phyloP scores from a whole-genome alignment of 805 yeast species.

The Metschnikowia rubicola region DNA sequence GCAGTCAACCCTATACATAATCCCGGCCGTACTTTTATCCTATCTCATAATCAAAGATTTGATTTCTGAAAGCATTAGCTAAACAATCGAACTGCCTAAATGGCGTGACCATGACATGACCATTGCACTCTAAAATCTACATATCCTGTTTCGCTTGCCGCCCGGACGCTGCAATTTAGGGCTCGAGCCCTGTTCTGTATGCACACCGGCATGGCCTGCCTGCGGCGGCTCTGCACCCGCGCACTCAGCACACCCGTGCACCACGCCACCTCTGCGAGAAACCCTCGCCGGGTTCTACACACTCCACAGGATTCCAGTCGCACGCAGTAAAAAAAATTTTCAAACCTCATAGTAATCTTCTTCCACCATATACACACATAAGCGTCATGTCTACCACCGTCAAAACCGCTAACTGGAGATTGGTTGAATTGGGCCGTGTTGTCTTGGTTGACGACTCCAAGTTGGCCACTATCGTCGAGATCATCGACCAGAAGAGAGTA shows the following conservation, averaged over 20 bases:
- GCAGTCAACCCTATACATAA: too few species aligned
- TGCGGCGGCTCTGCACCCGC: background rate
- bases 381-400: slow-evolving; percentile 52
- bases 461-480: slow-evolving; percentile 96
- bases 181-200: slow-evolving; percentile 17
- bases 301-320: slow-evolving; percentile 12
- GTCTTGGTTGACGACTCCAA: slow-evolving; percentile 83
- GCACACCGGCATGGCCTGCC: background rate
- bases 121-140: too few species aligned
- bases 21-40: too few species aligned
- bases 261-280: background rate
- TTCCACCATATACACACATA: slow-evolving; percentile 13
- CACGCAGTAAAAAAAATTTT: slow-evolving; percentile 18
- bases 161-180: slow-evolving; percentile 5
- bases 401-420: slow-evolving; percentile 98
- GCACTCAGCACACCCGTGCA: slow-evolving; percentile 7
- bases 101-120: too few species aligned
- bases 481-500: slow-evolving; percentile 99
- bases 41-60: too few species aligned
- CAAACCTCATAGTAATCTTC: slow-evolving; percentile 10
- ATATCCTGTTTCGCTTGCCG: too few species aligned
- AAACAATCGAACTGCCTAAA: too few species aligned
- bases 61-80: too few species aligned
- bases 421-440: slow-evolving; percentile 98
- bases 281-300: slow-evolving; percentile 5